Conservation (phyloP, 202 grass and related monocot species). For the Bolboschoenoplectus hybrid region DNA sequence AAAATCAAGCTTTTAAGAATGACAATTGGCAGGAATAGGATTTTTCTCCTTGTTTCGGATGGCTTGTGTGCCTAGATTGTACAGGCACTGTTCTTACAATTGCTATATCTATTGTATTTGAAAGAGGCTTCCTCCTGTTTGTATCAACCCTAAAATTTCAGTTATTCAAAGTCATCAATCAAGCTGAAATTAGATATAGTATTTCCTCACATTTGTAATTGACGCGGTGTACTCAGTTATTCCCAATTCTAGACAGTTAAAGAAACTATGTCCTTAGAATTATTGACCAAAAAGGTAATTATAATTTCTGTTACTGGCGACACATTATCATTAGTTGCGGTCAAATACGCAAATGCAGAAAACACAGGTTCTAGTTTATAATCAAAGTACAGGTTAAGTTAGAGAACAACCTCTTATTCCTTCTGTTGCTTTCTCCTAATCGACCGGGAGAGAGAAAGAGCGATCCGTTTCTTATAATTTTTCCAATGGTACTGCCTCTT, state of each 20-base stretch:
- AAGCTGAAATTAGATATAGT: neutral
- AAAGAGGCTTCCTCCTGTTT: slow-evolving; percentile 32
- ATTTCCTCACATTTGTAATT: slow-evolving; percentile 24
- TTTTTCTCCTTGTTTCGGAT: slow-evolving; percentile 90
- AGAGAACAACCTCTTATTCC: slow-evolving; percentile 50
- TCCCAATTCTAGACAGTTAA: neutral
- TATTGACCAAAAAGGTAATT: neutral
- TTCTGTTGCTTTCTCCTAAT: slow-evolving; percentile 53
- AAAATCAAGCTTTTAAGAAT: slow-evolving; percentile 66
- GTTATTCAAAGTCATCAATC: neutral
- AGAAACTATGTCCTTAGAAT: neutral
- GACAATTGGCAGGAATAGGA: slow-evolving; percentile 73
- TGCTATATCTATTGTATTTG: slow-evolving; percentile 57
- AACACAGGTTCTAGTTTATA: slow-evolving; percentile 13
- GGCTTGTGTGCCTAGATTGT: slow-evolving; percentile 67
- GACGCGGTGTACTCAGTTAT: slow-evolving; percentile 14
- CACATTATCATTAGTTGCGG: slow-evolving; percentile 34
- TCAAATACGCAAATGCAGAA: neutral
- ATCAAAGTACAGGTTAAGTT: neutral
- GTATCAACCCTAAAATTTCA: slow-evolving; percentile 21
- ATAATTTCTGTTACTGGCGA: slow-evolving; percentile 23
- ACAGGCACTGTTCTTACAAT: slow-evolving; percentile 54
- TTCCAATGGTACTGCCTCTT: slow-evolving; percentile 57
- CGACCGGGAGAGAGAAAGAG: slow-evolving; percentile 63
- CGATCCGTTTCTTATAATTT: slow-evolving; percentile 76